Evolutionary conservation across 1,284 basidiomycete genomes (phyloP).

Genomic region (Melanopsichium pennsylvanicum): DNA sequence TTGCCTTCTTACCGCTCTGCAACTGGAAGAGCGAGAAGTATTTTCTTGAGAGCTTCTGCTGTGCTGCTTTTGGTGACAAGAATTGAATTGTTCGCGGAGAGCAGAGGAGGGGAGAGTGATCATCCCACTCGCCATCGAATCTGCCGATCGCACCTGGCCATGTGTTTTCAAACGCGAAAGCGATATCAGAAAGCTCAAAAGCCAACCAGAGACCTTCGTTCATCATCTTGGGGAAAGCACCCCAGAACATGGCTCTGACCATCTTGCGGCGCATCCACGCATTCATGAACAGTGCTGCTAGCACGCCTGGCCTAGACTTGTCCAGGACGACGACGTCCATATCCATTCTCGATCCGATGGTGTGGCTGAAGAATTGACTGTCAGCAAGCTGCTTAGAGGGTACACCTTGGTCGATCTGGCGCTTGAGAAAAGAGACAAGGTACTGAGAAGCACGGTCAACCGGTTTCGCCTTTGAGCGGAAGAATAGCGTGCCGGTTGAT

Average conservation of each 20-base stretch:
- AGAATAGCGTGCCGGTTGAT: slow-evolving; percentile 38
- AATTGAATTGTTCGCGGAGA: slow-evolving; percentile 32
- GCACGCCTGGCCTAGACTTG: slow-evolving; percentile 34
- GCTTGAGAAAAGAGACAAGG: slow-evolving; percentile 42
- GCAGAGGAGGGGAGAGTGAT: slow-evolving; percentile 33
- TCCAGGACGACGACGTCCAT: slow-evolving; percentile 41
- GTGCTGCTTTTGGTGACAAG: slow-evolving; percentile 27
- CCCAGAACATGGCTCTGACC: slow-evolving; percentile 28
- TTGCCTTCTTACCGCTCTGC: neutral
- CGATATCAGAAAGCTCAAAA: slow-evolving; percentile 30
- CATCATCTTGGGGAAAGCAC: slow-evolving; percentile 24
- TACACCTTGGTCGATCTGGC: slow-evolving; percentile 32
- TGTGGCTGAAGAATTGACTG: slow-evolving; percentile 28
- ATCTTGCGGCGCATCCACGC: slow-evolving; percentile 27
- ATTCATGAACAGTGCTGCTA: slow-evolving; percentile 36
- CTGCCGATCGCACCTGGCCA: slow-evolving; percentile 39
- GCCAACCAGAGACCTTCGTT: slow-evolving; percentile 37
- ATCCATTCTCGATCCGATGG: slow-evolving; percentile 34
- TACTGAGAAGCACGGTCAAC: slow-evolving; percentile 30
- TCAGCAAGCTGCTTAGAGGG: slow-evolving; percentile 25
- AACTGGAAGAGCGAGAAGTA: slow-evolving; percentile 24
- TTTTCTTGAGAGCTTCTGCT: slow-evolving; percentile 21
- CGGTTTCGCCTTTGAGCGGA: slow-evolving; percentile 34
- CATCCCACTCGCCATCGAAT: slow-evolving; percentile 40
- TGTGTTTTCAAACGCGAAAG: slow-evolving; percentile 39